phyloP scores from a whole-genome alignment of 306 rosid species.

The Alnus rubra region DNA sequence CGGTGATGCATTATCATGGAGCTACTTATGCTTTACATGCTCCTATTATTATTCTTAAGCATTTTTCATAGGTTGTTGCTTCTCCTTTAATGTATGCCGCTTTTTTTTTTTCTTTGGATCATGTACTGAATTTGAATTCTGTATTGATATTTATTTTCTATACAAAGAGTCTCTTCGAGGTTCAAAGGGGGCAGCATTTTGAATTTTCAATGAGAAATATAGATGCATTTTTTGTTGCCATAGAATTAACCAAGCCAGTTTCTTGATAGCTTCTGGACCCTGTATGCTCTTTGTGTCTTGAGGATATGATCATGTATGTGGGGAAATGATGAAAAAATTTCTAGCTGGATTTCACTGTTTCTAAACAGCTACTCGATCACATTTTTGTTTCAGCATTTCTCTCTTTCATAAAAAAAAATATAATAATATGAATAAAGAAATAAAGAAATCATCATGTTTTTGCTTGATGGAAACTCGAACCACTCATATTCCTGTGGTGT shows the following conservation, averaged over 20 bases:
- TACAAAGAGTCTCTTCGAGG: background rate
- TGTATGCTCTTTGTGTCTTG: background rate
- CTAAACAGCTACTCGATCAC: conserved; percentile 22
- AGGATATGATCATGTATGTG: conserved; percentile 11
- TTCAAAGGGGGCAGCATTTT: background rate
- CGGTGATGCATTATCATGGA: background rate
- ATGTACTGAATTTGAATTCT: background rate
- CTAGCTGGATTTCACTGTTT: conserved; percentile 13
- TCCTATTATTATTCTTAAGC: background rate
- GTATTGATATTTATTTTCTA: background rate
- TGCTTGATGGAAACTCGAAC: background rate
- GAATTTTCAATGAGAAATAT: background rate
- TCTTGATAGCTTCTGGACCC: background rate
- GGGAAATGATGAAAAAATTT: conserved; percentile 1
- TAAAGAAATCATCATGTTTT: background rate
- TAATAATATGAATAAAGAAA: background rate
- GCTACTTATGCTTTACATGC: background rate
- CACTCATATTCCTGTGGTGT: background rate
- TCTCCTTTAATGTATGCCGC: background rate
- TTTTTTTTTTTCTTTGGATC: background rate
- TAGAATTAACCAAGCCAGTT: background rate
- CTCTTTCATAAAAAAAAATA: background rate
- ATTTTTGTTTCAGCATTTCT: background rate
- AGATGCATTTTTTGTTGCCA: background rate
- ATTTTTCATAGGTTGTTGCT: background rate